Base-by-base conservation (phyloP, 2,329 filamentous ascomycete genomes). In the Colletotrichum siamense region DNA sequence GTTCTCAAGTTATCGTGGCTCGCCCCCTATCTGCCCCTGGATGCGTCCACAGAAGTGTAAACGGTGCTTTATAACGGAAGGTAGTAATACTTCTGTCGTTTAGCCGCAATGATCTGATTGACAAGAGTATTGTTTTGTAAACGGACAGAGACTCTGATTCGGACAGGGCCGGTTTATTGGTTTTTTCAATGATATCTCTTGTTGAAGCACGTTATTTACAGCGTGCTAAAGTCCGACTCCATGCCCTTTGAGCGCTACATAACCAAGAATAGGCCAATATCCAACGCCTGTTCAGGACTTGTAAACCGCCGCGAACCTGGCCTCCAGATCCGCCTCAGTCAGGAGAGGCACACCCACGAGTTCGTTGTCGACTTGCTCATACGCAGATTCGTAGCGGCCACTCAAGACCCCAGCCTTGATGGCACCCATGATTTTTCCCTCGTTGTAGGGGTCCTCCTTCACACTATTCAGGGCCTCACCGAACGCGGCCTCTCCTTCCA, bases 241-340 rank as follows among this genome's bases (percentile, higher is more conserved):
- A 18, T 49, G 39, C 10, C 18, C 39, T n/a, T 49, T n/a, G 39
- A 49, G 18, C 9, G 18, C 18, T n/a, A 32, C 18, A 12, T 4
- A 3, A 62, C 12, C 28, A 10, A 15, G 24, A 28, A 30, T 28
- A 32, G 26, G 28, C 36, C 24, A 30, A 22, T 1, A 18, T n/a
- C 18, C 39, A 49, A 22, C 18, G 39, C 39, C 9, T 15, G 6
- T 36, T 55, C 72, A 72, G 7, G 69, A 63, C 28, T 49, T 63
- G 34, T 69, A 76, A 10, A 44, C 22, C 16, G 39, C 57, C 3
- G 73, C 70, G n/a, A 69, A 73, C 12, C n/a, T 76, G 5, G 57
- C 73, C 12, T 76, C 69, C 44, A 76, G 15, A 24, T 76, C 70
- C 44, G 44, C 64, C 44, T 73, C 70, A 5, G 63, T 65, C 13